phyloP scores from a whole-genome alignment of 306 rosid genomes.

The Pterocarpus macrocarpus region DNA sequence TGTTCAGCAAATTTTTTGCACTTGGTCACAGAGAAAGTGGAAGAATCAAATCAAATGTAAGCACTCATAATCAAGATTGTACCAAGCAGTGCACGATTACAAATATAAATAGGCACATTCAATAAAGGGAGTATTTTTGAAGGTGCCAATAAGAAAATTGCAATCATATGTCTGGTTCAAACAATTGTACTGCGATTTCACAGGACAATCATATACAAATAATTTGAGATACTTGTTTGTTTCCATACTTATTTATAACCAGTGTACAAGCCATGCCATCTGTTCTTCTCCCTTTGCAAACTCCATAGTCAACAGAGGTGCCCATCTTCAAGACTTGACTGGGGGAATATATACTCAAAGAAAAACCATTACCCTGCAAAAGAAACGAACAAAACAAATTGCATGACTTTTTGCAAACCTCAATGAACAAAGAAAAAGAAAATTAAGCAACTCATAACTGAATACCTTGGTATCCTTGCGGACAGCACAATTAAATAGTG shows the following conservation, averaged over 20 bases:
- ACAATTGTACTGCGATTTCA: not conserved
- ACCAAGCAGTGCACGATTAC: not conserved
- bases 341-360: slow-evolving; percentile 76
- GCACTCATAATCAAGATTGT: not conserved
- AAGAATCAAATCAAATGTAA: not conserved
- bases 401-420: slow-evolving; percentile 6
- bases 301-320: slow-evolving; percentile 85
- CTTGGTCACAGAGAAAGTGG: no score
- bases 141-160: not conserved
- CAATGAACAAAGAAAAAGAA: not conserved
- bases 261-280: slow-evolving; percentile 85
- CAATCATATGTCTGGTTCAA: not conserved
- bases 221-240: not conserved
- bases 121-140: not conserved
- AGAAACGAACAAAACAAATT: slow-evolving; percentile 2
- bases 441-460: not conserved
- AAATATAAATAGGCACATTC: not conserved
- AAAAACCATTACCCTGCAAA: slow-evolving; percentile 84
- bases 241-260: slow-evolving; percentile 74
- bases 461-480: slow-evolving; percentile 85
- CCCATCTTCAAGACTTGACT: slow-evolving; percentile 84
- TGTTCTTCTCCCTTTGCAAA: slow-evolving; percentile 80
- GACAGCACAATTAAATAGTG: slow-evolving; percentile 70
- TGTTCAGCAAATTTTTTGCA: no score
- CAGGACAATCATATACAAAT: slow-evolving; percentile 14